These are phyloP conservation scores for Nakaseomyces kungkrabaensis DNA, from an alignment of 1,139 yeast genomes.

Conservation along the genomic window DNA sequence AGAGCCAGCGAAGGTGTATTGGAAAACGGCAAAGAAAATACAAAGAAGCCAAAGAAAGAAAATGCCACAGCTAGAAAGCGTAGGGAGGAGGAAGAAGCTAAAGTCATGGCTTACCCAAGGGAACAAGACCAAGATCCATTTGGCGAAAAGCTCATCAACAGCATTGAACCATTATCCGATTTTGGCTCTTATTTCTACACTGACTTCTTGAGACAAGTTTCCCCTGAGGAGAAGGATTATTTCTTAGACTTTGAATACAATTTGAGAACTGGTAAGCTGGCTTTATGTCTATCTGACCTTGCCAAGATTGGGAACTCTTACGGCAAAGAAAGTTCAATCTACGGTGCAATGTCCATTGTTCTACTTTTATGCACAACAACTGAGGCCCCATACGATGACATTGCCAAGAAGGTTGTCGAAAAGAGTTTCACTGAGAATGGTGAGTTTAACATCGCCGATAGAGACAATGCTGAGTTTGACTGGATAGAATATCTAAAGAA, in stretches of 20 bases:
- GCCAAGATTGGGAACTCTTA: constrained; percentile 25
- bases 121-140: constrained; percentile 36
- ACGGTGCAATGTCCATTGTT: constrained; percentile 23
- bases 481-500: constrained; percentile 18
- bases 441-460: constrained; percentile 16
- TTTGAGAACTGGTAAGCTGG: constrained; percentile 36
- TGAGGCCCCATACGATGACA: constrained; percentile 17
- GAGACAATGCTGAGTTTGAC: constrained; percentile 15
- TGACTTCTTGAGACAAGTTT: constrained; percentile 29
- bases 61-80: constrained; percentile 32
- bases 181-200: constrained; percentile 33
- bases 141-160: constrained; percentile 33
- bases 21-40: constrained; percentile 13
- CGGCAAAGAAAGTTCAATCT: constrained; percentile 13
- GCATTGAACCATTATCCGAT: constrained; percentile 34
- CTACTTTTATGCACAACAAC: constrained; percentile 19
- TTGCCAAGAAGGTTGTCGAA: constrained; percentile 31
- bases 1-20: constrained; percentile 14
- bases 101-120: constrained; percentile 29
- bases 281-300: constrained; percentile 37
- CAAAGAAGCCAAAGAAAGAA: constrained; percentile 35
- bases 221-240: constrained; percentile 29
- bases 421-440: constrained; percentile 29
- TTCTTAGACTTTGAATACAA: constrained; percentile 38
- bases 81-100: constrained; percentile 31